Evolutionary conservation across 2,329 filamentous ascomycete genomes (phyloP).

Genomic region (Alternaria angustiovoidea): DNA sequence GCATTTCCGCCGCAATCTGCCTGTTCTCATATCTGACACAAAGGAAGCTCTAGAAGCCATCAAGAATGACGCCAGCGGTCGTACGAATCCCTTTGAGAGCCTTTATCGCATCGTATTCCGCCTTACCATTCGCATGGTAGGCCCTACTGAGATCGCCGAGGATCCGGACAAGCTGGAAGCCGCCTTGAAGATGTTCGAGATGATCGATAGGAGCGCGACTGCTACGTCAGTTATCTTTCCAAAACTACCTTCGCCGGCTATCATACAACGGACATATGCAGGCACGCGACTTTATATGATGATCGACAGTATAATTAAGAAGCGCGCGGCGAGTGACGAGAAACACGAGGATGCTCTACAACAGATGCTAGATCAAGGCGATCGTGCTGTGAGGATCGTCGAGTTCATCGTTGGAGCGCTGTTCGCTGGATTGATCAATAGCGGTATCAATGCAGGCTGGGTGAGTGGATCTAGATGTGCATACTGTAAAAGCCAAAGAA

Average conservation of each 20-base stretch:
- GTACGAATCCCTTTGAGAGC: conserved; percentile 63
- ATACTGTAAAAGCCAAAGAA: not conserved
- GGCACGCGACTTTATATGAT: conserved; percentile 60
- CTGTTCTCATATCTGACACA: conserved; percentile 53
- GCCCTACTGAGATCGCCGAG: conserved; percentile 62
- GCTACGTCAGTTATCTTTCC: conserved; percentile 62
- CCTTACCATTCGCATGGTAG: conserved; percentile 66
- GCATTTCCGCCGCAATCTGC: conserved; percentile 46
- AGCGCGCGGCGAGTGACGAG: conserved; percentile 53
- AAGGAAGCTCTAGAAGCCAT: conserved; percentile 52
- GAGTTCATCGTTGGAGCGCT: conserved; percentile 62
- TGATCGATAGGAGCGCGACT: conserved; percentile 56
- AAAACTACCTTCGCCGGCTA: conserved; percentile 57
- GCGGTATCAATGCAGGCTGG: conserved; percentile 64
- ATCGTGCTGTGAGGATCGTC: conserved; percentile 56
- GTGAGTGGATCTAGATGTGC: conserved; percentile 32
- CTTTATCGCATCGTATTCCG: conserved; percentile 63
- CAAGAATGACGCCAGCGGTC: conserved; percentile 40
- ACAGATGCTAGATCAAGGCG: conserved; percentile 61
- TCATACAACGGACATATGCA: conserved; percentile 56
- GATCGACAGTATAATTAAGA: conserved; percentile 58
- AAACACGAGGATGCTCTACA: conserved; percentile 62
- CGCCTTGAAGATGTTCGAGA: conserved; percentile 57
- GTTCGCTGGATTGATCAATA: conserved; percentile 67
- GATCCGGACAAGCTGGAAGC: conserved; percentile 53